Percentiles rank a stretch among this genome's conserved stretches.
Conservation (phyloP, 306 rosid genomes). For the Prunus kanzakura region DNA sequence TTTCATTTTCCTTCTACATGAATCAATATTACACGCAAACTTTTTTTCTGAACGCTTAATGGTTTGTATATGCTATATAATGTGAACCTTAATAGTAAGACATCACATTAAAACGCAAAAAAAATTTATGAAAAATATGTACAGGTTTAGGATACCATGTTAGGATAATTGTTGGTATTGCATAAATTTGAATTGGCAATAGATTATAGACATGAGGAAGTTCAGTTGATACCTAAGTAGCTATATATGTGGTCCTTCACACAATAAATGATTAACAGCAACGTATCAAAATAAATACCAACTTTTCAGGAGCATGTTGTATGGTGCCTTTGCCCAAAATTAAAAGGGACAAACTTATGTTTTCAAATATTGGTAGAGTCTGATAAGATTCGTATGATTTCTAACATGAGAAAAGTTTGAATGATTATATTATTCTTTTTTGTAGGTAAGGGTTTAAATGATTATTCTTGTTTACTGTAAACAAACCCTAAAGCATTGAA, state of each 20-base stretch:
- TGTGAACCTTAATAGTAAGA: not conserved
- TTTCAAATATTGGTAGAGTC: not conserved
- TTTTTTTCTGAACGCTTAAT: too few species aligned
- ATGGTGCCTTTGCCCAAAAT: too few species aligned
- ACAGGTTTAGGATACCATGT: not conserved
- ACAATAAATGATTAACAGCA: not conserved
- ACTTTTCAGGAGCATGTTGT: not conserved
- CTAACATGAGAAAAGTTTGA: not conserved
- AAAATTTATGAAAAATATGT: not conserved
- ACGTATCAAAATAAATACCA: not conserved
- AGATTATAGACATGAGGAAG: not conserved
- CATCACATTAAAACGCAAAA: not conserved
- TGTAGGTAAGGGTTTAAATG: not conserved
- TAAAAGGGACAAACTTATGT: not conserved
- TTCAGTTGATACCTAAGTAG: not conserved
- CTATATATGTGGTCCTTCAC: not conserved
- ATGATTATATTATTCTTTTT: not conserved
- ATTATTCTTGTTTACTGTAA: not conserved
- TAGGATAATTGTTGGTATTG: not conserved
- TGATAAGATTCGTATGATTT: not conserved
- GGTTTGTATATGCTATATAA: not conserved
- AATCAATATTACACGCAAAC: too few species aligned
- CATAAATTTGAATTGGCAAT: not conserved
- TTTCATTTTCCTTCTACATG: too few species aligned
- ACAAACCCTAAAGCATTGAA: not conserved